Conservation (phyloP, 148 eudicot genomes). For the Fagopyrum tataricum region DNA sequence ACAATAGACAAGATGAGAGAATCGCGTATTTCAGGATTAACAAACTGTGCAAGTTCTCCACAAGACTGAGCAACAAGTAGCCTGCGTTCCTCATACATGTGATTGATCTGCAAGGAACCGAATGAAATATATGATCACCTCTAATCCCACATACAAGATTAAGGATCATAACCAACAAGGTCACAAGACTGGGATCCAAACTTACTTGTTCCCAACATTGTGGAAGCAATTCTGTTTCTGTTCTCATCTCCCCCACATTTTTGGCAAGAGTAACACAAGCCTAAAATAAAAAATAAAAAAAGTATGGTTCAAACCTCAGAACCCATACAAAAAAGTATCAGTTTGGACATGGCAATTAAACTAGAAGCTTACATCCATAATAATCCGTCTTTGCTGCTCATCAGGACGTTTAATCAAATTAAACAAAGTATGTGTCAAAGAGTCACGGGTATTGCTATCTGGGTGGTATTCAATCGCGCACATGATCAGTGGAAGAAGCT, state of each 20-base stretch:
- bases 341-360: constrained; percentile 1
- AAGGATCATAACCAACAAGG: constrained; percentile 5
- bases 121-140: constrained; percentile 14
- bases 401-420: constrained; percentile 97
- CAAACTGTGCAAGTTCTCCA: constrained; percentile 95
- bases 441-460: constrained; percentile 79
- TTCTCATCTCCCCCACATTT: constrained; percentile 93
- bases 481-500: constrained; percentile 98
- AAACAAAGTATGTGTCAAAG: constrained; percentile 91
- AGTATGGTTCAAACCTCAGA: constrained; percentile 9
- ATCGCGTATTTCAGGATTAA: constrained; percentile 97
- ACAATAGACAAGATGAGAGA: constrained; percentile 93
- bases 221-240: constrained; percentile 98
- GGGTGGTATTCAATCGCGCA: constrained; percentile 99
- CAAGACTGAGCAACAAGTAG: constrained; percentile 99
- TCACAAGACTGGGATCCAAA: constrained; percentile 3
- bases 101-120: constrained; percentile 66
- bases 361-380: constrained; percentile 77
- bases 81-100: constrained; percentile 95
- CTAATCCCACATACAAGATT: background rate
- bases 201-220: constrained; percentile 99
- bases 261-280: constrained; percentile 95
- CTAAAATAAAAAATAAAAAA: constrained; percentile 38
- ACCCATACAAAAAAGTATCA: constrained; percentile 10
- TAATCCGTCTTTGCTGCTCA: constrained; percentile 92